phyloP scores from a whole-genome alignment of 345 rosid species.

The Brassica cretica region DNA sequence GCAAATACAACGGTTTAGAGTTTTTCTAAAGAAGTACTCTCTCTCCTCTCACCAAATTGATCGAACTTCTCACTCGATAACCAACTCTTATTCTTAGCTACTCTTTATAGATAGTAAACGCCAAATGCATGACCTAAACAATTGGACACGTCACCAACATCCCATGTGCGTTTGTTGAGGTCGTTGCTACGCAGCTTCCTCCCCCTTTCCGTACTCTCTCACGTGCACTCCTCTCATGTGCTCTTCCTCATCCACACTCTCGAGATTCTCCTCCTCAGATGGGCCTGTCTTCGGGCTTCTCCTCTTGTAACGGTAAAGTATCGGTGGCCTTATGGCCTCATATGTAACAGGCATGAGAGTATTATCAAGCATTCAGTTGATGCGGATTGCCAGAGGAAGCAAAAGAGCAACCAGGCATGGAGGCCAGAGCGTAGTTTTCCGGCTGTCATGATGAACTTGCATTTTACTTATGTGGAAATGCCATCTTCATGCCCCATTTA shows the following conservation, averaged over 20 bases:
- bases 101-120: not conserved
- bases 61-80: not conserved
- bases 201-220: not conserved
- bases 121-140: too few species aligned
- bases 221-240: not conserved
- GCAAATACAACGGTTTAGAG: too few species aligned
- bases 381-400: constrained; percentile 37
- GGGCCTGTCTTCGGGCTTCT: not conserved
- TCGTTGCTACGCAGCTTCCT: not conserved
- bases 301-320: not conserved
- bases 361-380: constrained; percentile 30
- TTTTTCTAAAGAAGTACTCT: too few species aligned
- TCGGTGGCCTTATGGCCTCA: not conserved
- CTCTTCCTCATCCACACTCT: not conserved
- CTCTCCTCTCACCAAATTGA: too few species aligned
- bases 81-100: not conserved
- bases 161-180: not conserved
- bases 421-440: constrained; percentile 69
- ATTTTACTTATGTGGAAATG: constrained; percentile 32
- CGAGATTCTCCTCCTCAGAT: not conserved
- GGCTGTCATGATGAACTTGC: constrained; percentile 50
- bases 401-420: constrained; percentile 64
- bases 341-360: constrained; percentile 5
- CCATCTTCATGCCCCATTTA: constrained; percentile 76
- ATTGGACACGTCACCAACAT: not conserved